Conservation (phyloP, 2,329 filamentous ascomycete species). For the Orbilia oligospora region DNA sequence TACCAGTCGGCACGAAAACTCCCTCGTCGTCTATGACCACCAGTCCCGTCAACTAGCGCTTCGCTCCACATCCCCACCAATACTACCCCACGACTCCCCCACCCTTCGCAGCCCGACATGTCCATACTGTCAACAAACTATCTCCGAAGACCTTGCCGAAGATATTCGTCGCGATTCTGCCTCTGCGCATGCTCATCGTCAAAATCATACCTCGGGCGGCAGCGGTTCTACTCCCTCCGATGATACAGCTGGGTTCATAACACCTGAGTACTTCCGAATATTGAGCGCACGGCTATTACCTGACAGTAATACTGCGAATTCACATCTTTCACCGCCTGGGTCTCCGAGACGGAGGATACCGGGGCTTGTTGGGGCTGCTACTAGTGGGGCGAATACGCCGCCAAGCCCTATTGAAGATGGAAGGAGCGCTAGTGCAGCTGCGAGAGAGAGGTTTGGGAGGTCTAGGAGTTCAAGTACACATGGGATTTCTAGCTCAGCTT, state of each 20-base stretch:
- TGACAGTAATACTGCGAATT: constrained; percentile 30
- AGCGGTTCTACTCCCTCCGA: constrained; percentile 65
- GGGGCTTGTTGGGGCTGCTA: constrained; percentile 68
- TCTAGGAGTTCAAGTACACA: constrained; percentile 63
- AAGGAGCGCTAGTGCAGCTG: constrained; percentile 65
- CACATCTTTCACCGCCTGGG: constrained; percentile 49
- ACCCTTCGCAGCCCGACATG: constrained; percentile 78
- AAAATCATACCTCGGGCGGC: constrained; percentile 63
- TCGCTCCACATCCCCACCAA: constrained; percentile 72
- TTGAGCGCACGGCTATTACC: constrained; percentile 72
- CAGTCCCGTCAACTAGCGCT: constrained; percentile 87
- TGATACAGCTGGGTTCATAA: constrained; percentile 78
- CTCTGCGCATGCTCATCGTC: constrained; percentile 38
- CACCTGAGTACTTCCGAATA: constrained; percentile 96
- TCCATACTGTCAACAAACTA: constrained; percentile 83
- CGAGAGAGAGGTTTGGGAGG: constrained; percentile 70
- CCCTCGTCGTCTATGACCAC: constrained; percentile 91
- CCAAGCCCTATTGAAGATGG: constrained; percentile 12
- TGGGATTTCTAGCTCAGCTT: constrained; percentile 86
- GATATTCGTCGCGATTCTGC: constrained; percentile 62
- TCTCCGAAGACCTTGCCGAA: constrained; percentile 69
- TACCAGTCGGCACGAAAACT: constrained; percentile 87
- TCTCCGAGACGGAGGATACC: constrained; percentile 55
- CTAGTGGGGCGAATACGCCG: constrained; percentile 62
- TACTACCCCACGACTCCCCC: constrained; percentile 67